Conservation (phyloP, 2,329 filamentous ascomycete species). For the Aphanocladium album region DNA sequence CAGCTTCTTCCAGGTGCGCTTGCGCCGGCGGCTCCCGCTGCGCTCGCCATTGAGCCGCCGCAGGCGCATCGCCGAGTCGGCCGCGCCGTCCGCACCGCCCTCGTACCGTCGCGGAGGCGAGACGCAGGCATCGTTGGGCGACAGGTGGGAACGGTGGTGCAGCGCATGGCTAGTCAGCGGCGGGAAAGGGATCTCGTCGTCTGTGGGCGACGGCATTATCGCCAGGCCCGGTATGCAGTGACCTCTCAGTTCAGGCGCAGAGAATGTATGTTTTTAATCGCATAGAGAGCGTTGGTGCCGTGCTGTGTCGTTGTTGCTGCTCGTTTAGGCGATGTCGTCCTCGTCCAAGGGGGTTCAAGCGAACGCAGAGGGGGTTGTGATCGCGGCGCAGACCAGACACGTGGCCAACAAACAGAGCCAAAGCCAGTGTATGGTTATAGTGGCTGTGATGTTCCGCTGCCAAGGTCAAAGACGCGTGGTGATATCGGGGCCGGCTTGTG, state of each 20-base stretch:
- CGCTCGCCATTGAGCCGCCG: constrained; percentile 48
- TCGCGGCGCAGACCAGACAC: no score
- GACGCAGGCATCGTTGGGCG: constrained; percentile 79
- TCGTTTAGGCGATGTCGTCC: no score
- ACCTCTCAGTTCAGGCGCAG: no score
- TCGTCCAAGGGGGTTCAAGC: no score
- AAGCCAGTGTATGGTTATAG: no score
- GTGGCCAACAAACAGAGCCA: no score
- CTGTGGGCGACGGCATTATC: constrained; percentile 32
- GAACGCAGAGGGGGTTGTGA: no score
- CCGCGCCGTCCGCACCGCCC: constrained; percentile 29
- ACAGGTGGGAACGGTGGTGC: constrained; percentile 57
- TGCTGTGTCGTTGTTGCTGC: background rate
- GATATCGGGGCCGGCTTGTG: no score
- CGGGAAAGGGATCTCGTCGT: constrained; percentile 34
- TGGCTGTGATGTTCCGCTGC: no score
- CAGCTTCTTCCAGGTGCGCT: constrained; percentile 85
- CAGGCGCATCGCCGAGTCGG: constrained; percentile 28
- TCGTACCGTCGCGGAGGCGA: constrained; percentile 54
- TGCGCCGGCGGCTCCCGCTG: constrained; percentile 62
- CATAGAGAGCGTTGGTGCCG: background rate
- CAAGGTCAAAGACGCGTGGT: no score
- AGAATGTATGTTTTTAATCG: no score
- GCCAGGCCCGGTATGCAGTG: background rate
- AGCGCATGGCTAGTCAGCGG: constrained; percentile 26